These are phyloP conservation scores for Iberis amara DNA, from an alignment of 441 rosid genomes.

Conservation along the genomic window DNA sequence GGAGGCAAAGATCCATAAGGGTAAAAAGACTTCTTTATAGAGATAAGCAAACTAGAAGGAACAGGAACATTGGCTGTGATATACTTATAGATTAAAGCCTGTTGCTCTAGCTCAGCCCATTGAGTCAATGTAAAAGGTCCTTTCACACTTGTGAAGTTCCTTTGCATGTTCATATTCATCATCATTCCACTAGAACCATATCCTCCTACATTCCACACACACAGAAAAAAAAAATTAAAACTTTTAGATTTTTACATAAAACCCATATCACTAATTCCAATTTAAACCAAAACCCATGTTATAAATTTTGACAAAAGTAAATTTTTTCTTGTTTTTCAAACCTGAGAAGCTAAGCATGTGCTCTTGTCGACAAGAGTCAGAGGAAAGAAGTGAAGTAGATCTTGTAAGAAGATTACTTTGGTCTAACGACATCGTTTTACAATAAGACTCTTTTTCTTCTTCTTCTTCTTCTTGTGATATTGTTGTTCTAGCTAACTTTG, in stretches of 20 bases:
- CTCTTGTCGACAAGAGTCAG: constrained; percentile 38
- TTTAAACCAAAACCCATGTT: not conserved
- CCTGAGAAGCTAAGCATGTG: constrained; percentile 69
- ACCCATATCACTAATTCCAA: constrained; percentile 20
- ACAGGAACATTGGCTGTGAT: constrained; percentile 68
- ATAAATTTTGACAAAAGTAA: not conserved
- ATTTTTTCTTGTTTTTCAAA: constrained; percentile 47
- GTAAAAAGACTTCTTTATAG: constrained; percentile 58
- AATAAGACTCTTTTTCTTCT: not conserved
- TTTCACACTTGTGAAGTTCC: constrained; percentile 39
- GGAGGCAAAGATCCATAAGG: constrained; percentile 49
- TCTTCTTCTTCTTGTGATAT: constrained; percentile 16
- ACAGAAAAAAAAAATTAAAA: not conserved
- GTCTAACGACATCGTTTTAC: constrained; percentile 46
- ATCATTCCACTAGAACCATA: constrained; percentile 51
- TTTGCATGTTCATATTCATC: constrained; percentile 51
- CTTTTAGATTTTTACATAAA: constrained; percentile 1
- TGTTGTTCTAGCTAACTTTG: constrained; percentile 35
- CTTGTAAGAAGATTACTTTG: constrained; percentile 41
- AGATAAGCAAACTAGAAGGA: constrained; percentile 62
- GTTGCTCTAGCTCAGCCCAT: constrained; percentile 88
- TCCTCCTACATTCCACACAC: constrained; percentile 22
- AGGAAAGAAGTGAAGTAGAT: constrained; percentile 41
- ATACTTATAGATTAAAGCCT: constrained; percentile 86
- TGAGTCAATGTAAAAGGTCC: constrained; percentile 79